Conservation (phyloP, 352 stramenopile genomes). For the Globisporangium splendens region DNA sequence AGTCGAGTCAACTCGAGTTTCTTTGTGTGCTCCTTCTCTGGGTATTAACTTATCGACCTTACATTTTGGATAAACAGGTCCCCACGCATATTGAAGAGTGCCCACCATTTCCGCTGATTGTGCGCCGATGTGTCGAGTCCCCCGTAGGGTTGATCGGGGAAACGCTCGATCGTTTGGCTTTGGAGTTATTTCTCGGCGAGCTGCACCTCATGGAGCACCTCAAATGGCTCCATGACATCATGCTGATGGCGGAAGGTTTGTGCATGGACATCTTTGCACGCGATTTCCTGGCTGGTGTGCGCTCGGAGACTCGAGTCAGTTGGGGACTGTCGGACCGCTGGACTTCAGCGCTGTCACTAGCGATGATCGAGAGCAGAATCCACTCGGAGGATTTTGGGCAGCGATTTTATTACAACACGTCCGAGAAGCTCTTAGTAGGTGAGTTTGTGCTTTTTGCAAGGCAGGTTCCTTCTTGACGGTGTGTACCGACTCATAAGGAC, state of each 20-base stretch:
- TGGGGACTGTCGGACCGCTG: conserved; percentile 44
- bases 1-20: background rate
- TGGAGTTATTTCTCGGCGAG: conserved; percentile 38
- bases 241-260: conserved; percentile 71
- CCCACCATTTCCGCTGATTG: conserved; percentile 38
- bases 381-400: conserved; percentile 17
- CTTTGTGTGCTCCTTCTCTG: background rate
- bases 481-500: background rate
- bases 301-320: conserved; percentile 37
- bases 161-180: conserved; percentile 41
- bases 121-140: conserved; percentile 31
- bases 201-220: conserved; percentile 47
- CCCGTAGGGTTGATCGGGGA: conserved; percentile 35
- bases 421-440: conserved; percentile 38
- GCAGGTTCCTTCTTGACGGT: background rate
- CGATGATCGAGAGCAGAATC: conserved; percentile 53
- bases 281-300: conserved; percentile 44
- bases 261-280: conserved; percentile 71
- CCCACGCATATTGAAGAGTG: background rate
- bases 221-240: conserved; percentile 54
- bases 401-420: conserved; percentile 47
- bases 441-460: background rate
- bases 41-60: conserved; percentile 13
- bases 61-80: background rate
- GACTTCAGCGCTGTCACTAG: conserved; percentile 44